phyloP scores from a whole-genome alignment of 2,329 filamentous ascomycete genomes.

The Aspergillus calidoustus region DNA sequence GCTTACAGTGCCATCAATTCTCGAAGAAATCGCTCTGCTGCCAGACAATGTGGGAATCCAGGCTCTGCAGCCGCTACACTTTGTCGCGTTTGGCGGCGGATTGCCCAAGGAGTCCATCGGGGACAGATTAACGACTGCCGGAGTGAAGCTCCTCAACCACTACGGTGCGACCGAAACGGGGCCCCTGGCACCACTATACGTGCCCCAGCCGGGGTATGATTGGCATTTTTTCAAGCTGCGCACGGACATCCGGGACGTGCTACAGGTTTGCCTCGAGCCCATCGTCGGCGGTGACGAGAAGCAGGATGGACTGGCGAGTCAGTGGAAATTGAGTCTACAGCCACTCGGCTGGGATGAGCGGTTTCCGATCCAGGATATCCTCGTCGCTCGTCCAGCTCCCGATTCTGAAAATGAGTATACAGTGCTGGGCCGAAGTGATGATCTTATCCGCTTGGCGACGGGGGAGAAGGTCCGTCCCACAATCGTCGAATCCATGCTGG shows the following conservation, averaged over 20 bases:
- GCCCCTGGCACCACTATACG: background rate
- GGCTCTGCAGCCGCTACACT: background rate
- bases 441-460: background rate
- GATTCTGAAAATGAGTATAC: background rate
- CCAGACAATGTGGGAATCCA: background rate
- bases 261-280: background rate
- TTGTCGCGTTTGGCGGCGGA: background rate
- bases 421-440: background rate
- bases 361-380: background rate
- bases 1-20: background rate
- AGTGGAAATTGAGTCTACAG: background rate
- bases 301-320: too few relatives aligned
- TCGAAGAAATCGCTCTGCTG: background rate
- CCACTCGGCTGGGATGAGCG: background rate
- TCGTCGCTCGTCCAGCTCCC: background rate
- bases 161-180: background rate
- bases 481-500: background rate
- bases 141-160: background rate
- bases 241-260: background rate
- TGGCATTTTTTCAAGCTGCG: background rate
- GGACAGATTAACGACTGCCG: background rate
- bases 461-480: background rate
- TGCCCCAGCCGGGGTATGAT: background rate
- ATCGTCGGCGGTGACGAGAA: background rate
- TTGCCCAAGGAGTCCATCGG: background rate